These are phyloP conservation scores for Dactylonectria macrodidyma DNA, from an alignment of 2,329 filamentous ascomycete species.

Conservation along the genomic window DNA sequence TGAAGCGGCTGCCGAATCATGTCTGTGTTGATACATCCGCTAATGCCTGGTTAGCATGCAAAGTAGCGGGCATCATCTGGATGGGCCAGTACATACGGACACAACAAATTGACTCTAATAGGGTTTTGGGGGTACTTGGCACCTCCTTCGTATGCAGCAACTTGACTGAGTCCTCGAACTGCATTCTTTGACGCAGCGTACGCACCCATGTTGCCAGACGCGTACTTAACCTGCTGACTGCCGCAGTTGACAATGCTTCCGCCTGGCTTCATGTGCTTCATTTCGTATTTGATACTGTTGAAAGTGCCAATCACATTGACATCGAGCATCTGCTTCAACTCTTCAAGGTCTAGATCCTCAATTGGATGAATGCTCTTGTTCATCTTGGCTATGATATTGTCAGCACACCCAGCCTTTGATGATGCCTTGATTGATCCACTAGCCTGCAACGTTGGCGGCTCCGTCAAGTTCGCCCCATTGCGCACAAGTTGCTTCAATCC, in stretches of 20 bases:
- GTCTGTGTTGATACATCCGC: conserved; percentile 48
- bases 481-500: conserved; percentile 52
- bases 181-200: conserved; percentile 53
- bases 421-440: background rate
- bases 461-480: conserved; percentile 53
- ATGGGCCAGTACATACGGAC: conserved; percentile 33
- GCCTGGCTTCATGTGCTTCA: conserved; percentile 55
- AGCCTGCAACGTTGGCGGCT: conserved; percentile 57
- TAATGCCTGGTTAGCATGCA: conserved; percentile 17
- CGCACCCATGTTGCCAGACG: conserved; percentile 52
- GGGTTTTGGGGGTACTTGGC: conserved; percentile 45
- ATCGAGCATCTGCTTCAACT: conserved; percentile 43
- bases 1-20: conserved; percentile 48
- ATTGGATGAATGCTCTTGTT: conserved; percentile 46
- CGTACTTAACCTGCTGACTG: conserved; percentile 60
- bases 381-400: conserved; percentile 38
- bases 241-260: conserved; percentile 65
- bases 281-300: conserved; percentile 47
- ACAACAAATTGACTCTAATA: conserved; percentile 43
- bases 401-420: background rate
- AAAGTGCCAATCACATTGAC: conserved; percentile 47
- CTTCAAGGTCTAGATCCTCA: conserved; percentile 42
- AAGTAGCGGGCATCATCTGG: background rate
- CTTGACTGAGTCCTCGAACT: conserved; percentile 46
- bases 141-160: conserved; percentile 48